Conservation (phyloP, 768 basidiomycete species). For the Pleurotus platypus region DNA sequence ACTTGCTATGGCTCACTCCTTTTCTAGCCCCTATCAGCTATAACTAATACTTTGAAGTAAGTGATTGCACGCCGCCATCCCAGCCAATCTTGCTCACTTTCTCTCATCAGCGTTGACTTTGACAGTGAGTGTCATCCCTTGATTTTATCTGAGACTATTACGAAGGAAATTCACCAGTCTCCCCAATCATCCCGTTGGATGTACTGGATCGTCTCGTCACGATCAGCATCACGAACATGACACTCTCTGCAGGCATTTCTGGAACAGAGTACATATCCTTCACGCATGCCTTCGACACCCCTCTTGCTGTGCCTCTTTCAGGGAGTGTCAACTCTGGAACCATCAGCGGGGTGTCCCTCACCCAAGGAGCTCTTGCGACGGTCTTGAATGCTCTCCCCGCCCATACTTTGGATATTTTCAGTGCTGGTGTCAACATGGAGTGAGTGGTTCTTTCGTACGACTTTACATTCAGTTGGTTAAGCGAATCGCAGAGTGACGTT, state of each 20-base stretch:
- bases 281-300: neutral
- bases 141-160: neutral
- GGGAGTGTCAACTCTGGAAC: neutral
- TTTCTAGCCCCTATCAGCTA: neutral
- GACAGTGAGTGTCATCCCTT: neutral
- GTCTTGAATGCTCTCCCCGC: neutral
- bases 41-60: neutral
- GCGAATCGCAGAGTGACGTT: neutral
- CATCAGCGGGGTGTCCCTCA: neutral
- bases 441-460: neutral
- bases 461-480: too few relatives aligned
- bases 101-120: neutral
- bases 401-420: neutral
- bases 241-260: neutral
- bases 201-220: neutral
- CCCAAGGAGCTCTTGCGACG: neutral
- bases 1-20: neutral
- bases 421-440: neutral
- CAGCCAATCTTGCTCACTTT: too few relatives aligned
- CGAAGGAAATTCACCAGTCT: neutral
- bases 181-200: neutral
- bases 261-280: neutral
- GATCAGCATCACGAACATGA: neutral
- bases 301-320: neutral
- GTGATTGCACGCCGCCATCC: neutral